phyloP scores from a whole-genome alignment of 306 rosid species.

The Cicer bijugum region DNA sequence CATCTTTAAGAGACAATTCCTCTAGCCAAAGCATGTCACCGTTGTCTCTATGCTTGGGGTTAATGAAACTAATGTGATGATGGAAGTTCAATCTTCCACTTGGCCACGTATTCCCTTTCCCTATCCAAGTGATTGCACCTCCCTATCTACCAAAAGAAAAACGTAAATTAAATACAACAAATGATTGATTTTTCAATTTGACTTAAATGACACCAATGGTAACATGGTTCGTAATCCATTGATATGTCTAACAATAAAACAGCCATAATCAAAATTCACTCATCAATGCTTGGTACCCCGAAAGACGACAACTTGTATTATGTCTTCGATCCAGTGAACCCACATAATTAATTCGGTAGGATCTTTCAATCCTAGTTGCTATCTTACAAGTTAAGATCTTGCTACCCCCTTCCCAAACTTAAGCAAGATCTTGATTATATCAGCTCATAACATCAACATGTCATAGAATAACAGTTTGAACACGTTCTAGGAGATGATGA shows the following conservation, averaged over 20 bases:
- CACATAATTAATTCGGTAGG: too few relatives aligned
- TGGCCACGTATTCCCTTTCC: background rate
- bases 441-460: background rate
- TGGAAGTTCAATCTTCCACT: background rate
- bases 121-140: background rate
- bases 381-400: background rate
- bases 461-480: background rate
- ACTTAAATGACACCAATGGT: background rate
- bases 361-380: too few relatives aligned
- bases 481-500: background rate
- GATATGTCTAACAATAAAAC: background rate
- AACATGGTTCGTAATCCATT: constrained; percentile 2
- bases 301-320: background rate
- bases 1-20: constrained; percentile 11
- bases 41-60: constrained; percentile 1
- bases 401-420: too few relatives aligned
- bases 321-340: too few relatives aligned
- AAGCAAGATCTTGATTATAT: background rate
- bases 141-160: background rate
- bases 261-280: background rate
- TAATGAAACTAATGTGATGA: background rate
- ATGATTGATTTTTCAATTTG: background rate
- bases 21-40: constrained; percentile 14
- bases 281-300: background rate
- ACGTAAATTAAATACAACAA: constrained; percentile 8